These are phyloP conservation scores for Cinchona pubescens DNA, from an alignment of 257 asterid genomes.

Conservation along the genomic window DNA sequence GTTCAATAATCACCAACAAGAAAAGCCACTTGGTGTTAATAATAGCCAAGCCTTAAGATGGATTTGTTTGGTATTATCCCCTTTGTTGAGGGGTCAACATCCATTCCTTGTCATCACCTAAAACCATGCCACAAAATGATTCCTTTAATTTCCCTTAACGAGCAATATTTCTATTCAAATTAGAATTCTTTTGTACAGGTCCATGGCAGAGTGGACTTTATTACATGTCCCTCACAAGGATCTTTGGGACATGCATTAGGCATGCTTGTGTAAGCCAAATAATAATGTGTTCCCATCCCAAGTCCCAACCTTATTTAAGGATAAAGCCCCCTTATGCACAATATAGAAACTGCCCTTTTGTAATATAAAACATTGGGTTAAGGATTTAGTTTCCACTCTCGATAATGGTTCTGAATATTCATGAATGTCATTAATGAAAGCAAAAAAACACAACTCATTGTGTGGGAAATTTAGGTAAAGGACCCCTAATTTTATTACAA, in stretches of 20 bases:
- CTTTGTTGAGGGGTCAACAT: slow-evolving; percentile 52
- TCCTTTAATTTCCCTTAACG: slow-evolving; percentile 25
- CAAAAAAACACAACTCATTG: no score
- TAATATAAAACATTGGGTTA: slow-evolving; percentile 12
- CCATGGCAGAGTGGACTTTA: slow-evolving; percentile 18
- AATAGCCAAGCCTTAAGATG: slow-evolving; percentile 34
- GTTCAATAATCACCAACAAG: slow-evolving; percentile 21
- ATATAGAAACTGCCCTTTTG: slow-evolving; percentile 28
- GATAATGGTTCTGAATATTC: slow-evolving; percentile 17
- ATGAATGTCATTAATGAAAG: slow-evolving; percentile 6
- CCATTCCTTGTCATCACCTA: slow-evolving; percentile 44
- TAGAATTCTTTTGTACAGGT: slow-evolving; percentile 15
- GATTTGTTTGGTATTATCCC: slow-evolving; percentile 47
- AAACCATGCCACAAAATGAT: slow-evolving; percentile 35
- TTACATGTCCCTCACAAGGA: slow-evolving; percentile 4
- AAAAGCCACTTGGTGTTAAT: slow-evolving; percentile 30
- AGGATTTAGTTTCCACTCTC: slow-evolving; percentile 30
- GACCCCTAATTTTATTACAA: slow-evolving; percentile 35
- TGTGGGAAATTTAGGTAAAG: slow-evolving; percentile 20
- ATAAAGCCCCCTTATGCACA: slow-evolving; percentile 23
- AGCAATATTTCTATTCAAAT: slow-evolving; percentile 16
- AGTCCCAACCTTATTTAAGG: slow-evolving; percentile 18
- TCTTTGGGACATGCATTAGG: slow-evolving; percentile 25
- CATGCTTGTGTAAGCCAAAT: slow-evolving; percentile 27
- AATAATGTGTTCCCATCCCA: slow-evolving; percentile 37